Evolutionary conservation across 768 basidiomycete genomes (phyloP), one percentile per base, ranked within the genome.

Genomic region (Auricularia auricula-judae): DNA sequence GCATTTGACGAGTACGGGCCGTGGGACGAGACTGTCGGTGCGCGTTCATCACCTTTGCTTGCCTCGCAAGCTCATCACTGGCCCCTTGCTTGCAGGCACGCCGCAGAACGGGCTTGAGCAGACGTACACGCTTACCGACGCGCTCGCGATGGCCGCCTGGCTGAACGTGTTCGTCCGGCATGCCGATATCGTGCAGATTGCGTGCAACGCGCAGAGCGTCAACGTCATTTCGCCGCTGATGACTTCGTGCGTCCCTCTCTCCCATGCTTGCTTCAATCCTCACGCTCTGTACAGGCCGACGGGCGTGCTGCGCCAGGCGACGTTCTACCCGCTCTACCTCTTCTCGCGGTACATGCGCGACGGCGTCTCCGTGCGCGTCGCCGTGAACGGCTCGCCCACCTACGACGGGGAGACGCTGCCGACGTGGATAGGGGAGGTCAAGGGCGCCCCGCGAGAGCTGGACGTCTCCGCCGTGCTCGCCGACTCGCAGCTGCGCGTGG

Each of bases 81-180:
- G 2, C 1, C 54, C 16, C 29, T 56, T 10, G 29, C 54, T n/a
- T 29, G 18, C 23, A 59, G 56, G 56, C 23, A 59, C 56, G 11
- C 56, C 56, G 11, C 29, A 34, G 56, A 59, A 59, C 1, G 56
- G 56, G 29, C 1, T 59, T 0, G 56, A 59, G 56, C 56, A 59
- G 56, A 59, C 29, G 11, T 59, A 59, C 56, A 59, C 56, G 0
- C 56, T 59, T 0, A 59, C 56, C 21, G 56, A 59, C 56, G 56
- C 56, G 1, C 56, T 59, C 0, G 84, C 83, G 18, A 82, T 86
- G 61, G 82, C 81, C 2, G 75, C 82, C 8, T 86, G 84, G 83
- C 72, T 86, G 62, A 85, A 85, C 68, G 80, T 84, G 3, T 82
- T 86, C 66, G 78, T 85, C 4, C 76, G 84, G 18, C 82, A 86